Conservation (phyloP, 257 asterid genomes). For the Solanum bukasovii region DNA sequence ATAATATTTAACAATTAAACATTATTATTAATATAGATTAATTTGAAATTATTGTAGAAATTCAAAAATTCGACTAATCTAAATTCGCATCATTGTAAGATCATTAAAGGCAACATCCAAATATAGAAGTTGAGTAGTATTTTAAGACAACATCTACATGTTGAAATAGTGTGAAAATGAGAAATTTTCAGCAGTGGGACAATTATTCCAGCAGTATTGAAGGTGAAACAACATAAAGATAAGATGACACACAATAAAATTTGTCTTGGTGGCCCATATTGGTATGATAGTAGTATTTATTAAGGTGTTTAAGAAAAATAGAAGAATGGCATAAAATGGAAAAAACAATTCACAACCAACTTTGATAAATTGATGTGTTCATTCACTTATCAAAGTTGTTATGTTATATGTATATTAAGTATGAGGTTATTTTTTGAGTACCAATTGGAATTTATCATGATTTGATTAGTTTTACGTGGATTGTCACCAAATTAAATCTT, state of each 20-base stretch:
- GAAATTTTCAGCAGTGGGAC: background rate
- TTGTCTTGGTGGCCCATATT: background rate
- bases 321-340: background rate
- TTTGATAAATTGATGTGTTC: background rate
- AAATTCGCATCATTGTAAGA: fast-evolving
- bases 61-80: background rate
- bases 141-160: background rate
- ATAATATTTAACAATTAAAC: background rate
- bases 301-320: background rate
- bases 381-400: background rate
- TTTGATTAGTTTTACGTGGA: background rate
- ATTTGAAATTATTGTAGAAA: background rate
- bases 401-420: background rate
- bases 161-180: background rate
- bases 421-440: background rate
- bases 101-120: background rate
- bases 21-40: too few species aligned
- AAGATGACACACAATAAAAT: background rate
- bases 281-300: background rate
- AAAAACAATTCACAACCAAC: background rate
- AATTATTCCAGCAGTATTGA: background rate
- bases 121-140: background rate
- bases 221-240: background rate
- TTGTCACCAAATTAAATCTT: background rate
- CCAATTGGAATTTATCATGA: background rate